phyloP scores from a whole-genome alignment of 2,329 filamentous ascomycete species.

The Verticillium longisporum region DNA sequence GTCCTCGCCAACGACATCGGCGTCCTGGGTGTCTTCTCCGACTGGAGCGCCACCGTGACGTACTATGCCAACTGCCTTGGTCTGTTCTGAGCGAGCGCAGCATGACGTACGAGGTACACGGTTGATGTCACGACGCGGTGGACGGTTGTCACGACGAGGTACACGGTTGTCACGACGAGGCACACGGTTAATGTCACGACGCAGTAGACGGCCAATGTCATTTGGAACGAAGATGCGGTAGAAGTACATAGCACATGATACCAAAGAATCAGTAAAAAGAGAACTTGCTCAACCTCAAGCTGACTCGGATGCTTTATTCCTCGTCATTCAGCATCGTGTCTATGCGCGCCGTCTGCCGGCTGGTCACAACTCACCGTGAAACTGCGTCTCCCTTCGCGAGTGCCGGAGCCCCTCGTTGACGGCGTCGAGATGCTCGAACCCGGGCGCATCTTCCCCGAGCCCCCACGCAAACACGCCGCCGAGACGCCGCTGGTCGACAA shows the following conservation, averaged over 20 bases:
- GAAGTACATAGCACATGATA: not conserved
- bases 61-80: conserved; percentile 68
- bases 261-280: not conserved
- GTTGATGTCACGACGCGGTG: too few relatives aligned
- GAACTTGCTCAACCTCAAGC: not conserved
- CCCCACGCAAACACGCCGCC: conserved; percentile 74
- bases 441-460: conserved; percentile 57
- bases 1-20: conserved; percentile 56
- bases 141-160: too few relatives aligned
- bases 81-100: conserved; percentile 12
- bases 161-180: too few relatives aligned
- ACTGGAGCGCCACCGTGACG: conserved; percentile 63
- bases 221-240: not conserved
- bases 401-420: conserved; percentile 17
- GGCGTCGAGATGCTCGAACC: conserved; percentile 32
- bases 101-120: too few relatives aligned
- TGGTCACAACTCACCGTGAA: not conserved
- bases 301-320: not conserved
- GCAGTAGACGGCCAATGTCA: too few relatives aligned
- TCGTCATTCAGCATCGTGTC: not conserved
- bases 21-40: conserved; percentile 56
- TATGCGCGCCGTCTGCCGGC: not conserved
- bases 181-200: too few relatives aligned
- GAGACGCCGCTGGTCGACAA: conserved; percentile 49
- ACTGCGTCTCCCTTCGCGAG: not conserved